Percentiles rank a stretch among this genome's conserved stretches.
These are phyloP conservation scores for Phytophthora pisi DNA, from an alignment of 352 stramenopile genomes.

Conservation along the genomic window DNA sequence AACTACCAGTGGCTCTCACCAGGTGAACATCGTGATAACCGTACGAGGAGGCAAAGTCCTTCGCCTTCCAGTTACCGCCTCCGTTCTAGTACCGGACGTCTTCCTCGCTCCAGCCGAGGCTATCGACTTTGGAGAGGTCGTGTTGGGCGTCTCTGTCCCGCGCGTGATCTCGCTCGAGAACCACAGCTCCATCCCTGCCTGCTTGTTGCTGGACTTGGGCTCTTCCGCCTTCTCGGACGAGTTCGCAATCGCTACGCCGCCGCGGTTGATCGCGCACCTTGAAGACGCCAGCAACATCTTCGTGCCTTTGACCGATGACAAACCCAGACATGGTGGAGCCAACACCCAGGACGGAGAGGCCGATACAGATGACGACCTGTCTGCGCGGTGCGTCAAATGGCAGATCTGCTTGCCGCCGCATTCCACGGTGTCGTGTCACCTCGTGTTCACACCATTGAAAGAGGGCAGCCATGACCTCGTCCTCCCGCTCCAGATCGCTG, in stretches of 20 bases:
- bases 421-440: constrained; percentile 69
- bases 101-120: constrained; percentile 43
- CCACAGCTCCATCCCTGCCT: constrained; percentile 75
- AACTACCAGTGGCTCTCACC: constrained; percentile 55
- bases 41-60: constrained; percentile 77
- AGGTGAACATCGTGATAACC: constrained; percentile 28
- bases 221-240: constrained; percentile 49
- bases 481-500: constrained; percentile 80
- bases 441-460: constrained; percentile 71
- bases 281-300: constrained; percentile 88
- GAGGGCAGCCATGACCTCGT: constrained; percentile 56
- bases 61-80: constrained; percentile 63
- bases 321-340: not conserved
- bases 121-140: constrained; percentile 83
- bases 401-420: constrained; percentile 76
- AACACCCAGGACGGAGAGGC: constrained; percentile 12
- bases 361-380: not conserved
- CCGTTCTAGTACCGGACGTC: constrained; percentile 84
- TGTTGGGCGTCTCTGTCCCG: constrained; percentile 75
- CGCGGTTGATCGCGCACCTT: constrained; percentile 52
- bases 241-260: constrained; percentile 67
- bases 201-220: constrained; percentile 76
- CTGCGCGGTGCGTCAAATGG: constrained; percentile 55
- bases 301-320: constrained; percentile 47
- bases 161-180: constrained; percentile 81